Evolutionary conservation across 1,284 basidiomycete species (phyloP), one percentile per base, ranked within the genome.

Genomic region (Cutaneotrichosporon mucoides): DNA sequence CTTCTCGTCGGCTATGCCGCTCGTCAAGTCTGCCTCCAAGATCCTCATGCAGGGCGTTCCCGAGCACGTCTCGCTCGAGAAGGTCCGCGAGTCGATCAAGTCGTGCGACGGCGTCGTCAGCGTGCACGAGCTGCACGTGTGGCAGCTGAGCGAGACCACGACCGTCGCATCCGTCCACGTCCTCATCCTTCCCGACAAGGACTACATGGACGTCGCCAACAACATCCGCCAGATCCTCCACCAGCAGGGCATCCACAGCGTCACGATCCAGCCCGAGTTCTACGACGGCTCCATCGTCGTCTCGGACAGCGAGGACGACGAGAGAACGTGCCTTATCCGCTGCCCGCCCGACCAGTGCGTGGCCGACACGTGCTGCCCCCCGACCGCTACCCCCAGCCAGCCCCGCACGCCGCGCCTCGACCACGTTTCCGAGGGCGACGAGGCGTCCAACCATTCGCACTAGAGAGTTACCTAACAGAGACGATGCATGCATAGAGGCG

Each of bases 11-110:
- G 92, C 96, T 3, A 74, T 99, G 46, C 96, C 96, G 7, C 84
- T 99, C 33, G 94, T 96, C 67, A 89, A 88, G 76, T 93, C 91
- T 66, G 90, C 95, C 4, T 93, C 93, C 10, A 94, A 92, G 79
- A 98, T 99, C 73, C 82, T 99, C n/a, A 82, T 99, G 6, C 96
- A 99, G 79, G 95, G 90, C 46, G 95, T 98, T 2, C 96, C 96
- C 0, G 82, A 88, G 0, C 88, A 88, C 9, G 85, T 99, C 13
- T 92, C 92, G 4, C 83, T 99, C 40, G 92, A 95, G 33, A 85
- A 87, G 60, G 89, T 99, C 13, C 86, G 89, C 53, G 78, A 82
- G 12, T 86, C 88, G 5, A 93, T 99, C 64, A 81, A 89, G 34
- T 79, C 80, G 6, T 88, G 97, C 13, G 83, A 88, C 3, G 95